Evolutionary conservation across 257 asterid species (phyloP).

Genomic region (Lycium barbarum): DNA sequence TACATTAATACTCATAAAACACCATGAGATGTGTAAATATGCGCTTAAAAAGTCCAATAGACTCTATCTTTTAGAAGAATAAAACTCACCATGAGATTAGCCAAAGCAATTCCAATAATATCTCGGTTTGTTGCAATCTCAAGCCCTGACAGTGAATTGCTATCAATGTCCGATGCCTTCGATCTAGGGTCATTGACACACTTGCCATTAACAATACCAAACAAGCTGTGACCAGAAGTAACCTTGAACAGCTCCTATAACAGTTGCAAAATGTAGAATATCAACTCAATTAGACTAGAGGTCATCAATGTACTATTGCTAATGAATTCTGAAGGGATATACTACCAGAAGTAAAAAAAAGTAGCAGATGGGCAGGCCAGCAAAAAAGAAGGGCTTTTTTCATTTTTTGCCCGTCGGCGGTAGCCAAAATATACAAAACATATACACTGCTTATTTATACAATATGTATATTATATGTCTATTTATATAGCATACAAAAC

Average conservation of each 20-base stretch:
- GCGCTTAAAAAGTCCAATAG: not conserved
- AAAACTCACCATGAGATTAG: slow-evolving; percentile 84
- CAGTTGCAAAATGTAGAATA: slow-evolving; percentile 26
- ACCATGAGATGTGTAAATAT: not conserved
- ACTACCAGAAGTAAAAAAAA: not conserved
- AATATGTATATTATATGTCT: too few species aligned
- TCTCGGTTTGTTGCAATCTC: slow-evolving; percentile 90
- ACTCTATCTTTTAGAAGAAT: not conserved
- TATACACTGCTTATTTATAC: too few species aligned
- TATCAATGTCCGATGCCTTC: slow-evolving; percentile 86
- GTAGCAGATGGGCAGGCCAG: not conserved
- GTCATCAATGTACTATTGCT: not conserved
- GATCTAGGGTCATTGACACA: slow-evolving; percentile 90
- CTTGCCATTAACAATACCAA: slow-evolving; percentile 81
- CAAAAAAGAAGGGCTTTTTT: not conserved
- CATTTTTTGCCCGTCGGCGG: too few species aligned
- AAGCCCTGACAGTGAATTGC: slow-evolving; percentile 75
- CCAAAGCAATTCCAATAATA: slow-evolving; percentile 88
- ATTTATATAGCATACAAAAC: too few species aligned
- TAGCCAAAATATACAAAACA: too few species aligned
- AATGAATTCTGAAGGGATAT: slow-evolving; percentile 25
- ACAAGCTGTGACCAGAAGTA: slow-evolving; percentile 84
- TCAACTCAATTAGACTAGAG: not conserved
- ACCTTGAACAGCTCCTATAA: slow-evolving; percentile 83
- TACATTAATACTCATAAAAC: not conserved